Evolutionary conservation across 331 rosid genomes (phyloP).

Genomic region (Spiraea crenata): DNA sequence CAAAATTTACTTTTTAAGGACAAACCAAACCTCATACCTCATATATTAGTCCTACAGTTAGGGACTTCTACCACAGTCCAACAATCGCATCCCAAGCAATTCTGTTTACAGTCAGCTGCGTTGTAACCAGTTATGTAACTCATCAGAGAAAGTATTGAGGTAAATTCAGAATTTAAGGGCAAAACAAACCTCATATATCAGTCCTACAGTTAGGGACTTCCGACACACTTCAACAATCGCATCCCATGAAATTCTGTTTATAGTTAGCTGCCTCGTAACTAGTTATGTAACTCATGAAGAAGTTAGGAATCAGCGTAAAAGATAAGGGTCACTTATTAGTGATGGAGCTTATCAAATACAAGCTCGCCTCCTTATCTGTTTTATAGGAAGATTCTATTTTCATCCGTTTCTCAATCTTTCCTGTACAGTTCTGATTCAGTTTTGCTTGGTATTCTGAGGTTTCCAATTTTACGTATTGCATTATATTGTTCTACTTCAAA

Average conservation of each 20-base stretch:
- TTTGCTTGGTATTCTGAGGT: background rate
- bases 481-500: background rate
- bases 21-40: background rate
- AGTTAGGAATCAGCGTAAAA: background rate
- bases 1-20: background rate
- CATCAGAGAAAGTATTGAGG: conserved; percentile 79
- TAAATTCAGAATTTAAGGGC: conserved; percentile 11
- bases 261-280: background rate
- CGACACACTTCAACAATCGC: background rate
- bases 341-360: background rate
- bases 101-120: background rate
- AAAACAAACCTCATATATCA: background rate
- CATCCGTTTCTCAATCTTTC: background rate
- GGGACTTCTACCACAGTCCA: background rate
- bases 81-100: background rate
- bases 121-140: no score
- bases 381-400: background rate
- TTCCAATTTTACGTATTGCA: background rate
- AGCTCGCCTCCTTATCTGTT: background rate
- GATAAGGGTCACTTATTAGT: background rate
- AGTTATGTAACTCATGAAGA: background rate
- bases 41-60: background rate
- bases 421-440: conserved; percentile 1
- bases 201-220: background rate
- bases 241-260: background rate